Conservation (phyloP, 2,329 filamentous ascomycete genomes). For the Aspergillus pseudotamarii region DNA sequence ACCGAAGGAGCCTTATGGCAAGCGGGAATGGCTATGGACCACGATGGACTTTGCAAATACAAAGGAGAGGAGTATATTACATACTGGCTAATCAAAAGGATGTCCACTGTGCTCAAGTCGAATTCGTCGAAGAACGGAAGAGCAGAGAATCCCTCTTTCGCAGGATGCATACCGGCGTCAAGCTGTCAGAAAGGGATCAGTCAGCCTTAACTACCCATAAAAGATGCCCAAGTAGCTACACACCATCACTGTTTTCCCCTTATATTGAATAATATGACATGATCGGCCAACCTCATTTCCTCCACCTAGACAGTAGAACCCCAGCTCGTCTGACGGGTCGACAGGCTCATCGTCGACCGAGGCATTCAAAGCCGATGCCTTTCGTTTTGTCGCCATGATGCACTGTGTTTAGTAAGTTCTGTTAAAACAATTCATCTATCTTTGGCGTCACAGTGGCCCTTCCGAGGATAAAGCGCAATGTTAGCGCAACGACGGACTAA, state of each 20-base stretch:
- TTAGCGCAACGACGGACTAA: background rate
- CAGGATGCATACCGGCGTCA: slow-evolving; percentile 95
- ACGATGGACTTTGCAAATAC: slow-evolving; percentile 15
- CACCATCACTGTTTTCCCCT: slow-evolving; percentile 99
- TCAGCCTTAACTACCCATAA: slow-evolving; percentile 5
- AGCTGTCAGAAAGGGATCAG: slow-evolving; percentile 60
- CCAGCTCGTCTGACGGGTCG: slow-evolving; percentile 89
- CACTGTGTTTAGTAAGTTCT: background rate
- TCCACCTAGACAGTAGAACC: slow-evolving; percentile 90
- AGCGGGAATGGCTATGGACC: slow-evolving; percentile 4
- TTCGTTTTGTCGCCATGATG: slow-evolving; percentile 89
- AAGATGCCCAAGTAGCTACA: slow-evolving; percentile 31
- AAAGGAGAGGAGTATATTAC: slow-evolving; percentile 47
- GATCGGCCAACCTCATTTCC: slow-evolving; percentile 97
- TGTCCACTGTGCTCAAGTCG: slow-evolving; percentile 93
- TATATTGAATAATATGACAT: slow-evolving; percentile 98
- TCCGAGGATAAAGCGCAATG: background rate
- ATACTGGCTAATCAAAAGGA: slow-evolving; percentile 99
- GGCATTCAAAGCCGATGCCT: slow-evolving; percentile 74
- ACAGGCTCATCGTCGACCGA: slow-evolving; percentile 75
- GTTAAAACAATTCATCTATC: background rate
- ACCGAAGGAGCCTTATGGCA: slow-evolving; percentile 8
- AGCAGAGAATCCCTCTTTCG: slow-evolving; percentile 89
- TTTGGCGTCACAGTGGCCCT: background rate
- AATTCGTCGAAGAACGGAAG: slow-evolving; percentile 99